phyloP scores from a whole-genome alignment of 306 rosid species.

The Quercus robur region DNA sequence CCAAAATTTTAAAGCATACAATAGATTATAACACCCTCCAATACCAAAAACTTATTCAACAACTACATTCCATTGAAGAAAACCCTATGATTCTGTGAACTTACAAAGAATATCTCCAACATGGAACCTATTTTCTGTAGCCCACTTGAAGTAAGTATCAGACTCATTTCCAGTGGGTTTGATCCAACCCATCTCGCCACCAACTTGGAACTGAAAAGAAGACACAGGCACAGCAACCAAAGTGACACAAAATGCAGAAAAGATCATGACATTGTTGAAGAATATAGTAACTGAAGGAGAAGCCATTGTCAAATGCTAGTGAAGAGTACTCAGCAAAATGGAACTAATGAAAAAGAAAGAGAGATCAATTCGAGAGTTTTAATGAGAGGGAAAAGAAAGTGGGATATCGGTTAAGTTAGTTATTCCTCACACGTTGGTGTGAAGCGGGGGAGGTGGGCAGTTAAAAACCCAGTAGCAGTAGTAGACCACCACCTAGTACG shows the following conservation, averaged over 20 bases:
- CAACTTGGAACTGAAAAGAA: constrained; percentile 14
- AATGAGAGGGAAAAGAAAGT: background rate
- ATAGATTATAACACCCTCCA: background rate
- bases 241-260: background rate
- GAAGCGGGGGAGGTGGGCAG: background rate
- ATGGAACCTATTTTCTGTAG: background rate
- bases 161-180: background rate
- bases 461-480: background rate
- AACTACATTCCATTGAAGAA: background rate
- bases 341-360: background rate
- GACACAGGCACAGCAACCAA: background rate
- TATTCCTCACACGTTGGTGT: background rate
- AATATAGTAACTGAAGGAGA: background rate
- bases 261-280: background rate
- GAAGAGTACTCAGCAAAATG: background rate
- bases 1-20: too few relatives aligned
- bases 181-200: constrained; percentile 3
- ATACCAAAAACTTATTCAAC: background rate
- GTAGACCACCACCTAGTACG: background rate
- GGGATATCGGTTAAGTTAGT: background rate
- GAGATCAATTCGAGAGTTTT: background rate
- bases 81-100: background rate
- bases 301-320: background rate
- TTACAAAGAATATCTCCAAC: constrained; percentile 1
- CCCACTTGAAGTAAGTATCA: background rate